Percentiles rank a stretch among this genome's conserved stretches.
These are phyloP conservation scores for Plasmodium ovale DNA, from an alignment of 169 alveolate genomes.

Conservation along the genomic window DNA sequence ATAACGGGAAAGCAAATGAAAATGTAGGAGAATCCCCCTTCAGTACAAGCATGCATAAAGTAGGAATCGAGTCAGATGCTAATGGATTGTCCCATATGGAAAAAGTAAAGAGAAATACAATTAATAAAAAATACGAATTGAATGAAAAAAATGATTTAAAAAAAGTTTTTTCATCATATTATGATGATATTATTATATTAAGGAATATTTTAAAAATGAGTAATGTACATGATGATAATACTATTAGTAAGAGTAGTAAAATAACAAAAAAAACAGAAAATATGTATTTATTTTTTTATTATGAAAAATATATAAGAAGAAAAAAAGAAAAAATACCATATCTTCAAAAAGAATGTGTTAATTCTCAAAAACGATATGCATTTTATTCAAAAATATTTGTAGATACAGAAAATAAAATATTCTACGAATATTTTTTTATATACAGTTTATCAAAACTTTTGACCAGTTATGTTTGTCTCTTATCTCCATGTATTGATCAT, in stretches of 20 bases:
- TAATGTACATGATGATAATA: neutral
- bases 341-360: constrained; percentile 39
- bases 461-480: constrained; percentile 56
- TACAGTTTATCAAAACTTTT: constrained; percentile 61
- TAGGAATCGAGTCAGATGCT: neutral
- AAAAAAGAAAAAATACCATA: constrained; percentile 54
- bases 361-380: constrained; percentile 64
- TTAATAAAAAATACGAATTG: neutral
- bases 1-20: neutral
- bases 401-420: constrained; percentile 50
- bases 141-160: constrained; percentile 23
- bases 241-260: neutral
- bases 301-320: constrained; percentile 71
- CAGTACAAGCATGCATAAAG: neutral
- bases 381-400: constrained; percentile 70
- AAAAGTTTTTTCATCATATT: constrained; percentile 28
- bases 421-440: constrained; percentile 71
- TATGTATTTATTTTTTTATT: constrained; percentile 67
- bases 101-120: neutral
- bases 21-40: neutral
- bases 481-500: constrained; percentile 58
- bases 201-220: constrained; percentile 38
- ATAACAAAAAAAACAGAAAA: constrained; percentile 57
- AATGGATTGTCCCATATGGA: neutral
- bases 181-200: constrained; percentile 60